Evolutionary conservation across 768 basidiomycete genomes (phyloP).

Genomic region (Tricholoma terreum): DNA sequence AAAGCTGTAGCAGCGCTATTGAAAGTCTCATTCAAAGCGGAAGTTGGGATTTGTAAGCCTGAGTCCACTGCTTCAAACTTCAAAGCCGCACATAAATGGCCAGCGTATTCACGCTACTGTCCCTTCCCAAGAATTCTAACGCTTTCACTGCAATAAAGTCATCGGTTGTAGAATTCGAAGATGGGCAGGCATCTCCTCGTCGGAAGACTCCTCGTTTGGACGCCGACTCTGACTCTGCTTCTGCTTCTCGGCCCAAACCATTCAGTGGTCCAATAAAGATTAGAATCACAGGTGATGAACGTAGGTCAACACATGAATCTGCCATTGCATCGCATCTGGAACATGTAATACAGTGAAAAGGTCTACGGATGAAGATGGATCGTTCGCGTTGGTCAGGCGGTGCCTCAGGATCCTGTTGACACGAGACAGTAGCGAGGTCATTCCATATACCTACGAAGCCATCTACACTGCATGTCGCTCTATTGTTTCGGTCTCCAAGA

Average conservation of each 20-base stretch:
- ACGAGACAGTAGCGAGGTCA: constrained; percentile 25
- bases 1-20: no score
- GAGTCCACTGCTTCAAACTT: no score
- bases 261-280: constrained; percentile 43
- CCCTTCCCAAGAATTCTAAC: constrained; percentile 49
- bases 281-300: constrained; percentile 40
- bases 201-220: constrained; percentile 68
- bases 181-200: constrained; percentile 55
- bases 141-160: constrained; percentile 44
- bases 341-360: constrained; percentile 11
- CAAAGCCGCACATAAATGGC: constrained; percentile 8
- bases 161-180: constrained; percentile 28
- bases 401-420: constrained; percentile 43
- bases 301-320: constrained; percentile 25
- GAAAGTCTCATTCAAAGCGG: no score
- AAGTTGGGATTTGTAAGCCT: no score
- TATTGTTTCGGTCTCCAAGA: constrained; percentile 48
- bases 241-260: constrained; percentile 52
- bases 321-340: background rate
- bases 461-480: constrained; percentile 58
- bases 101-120: constrained; percentile 37
- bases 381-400: constrained; percentile 28
- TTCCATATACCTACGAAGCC: constrained; percentile 51
- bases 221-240: constrained; percentile 64
- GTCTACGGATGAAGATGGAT: constrained; percentile 23